Conservation (phyloP, 2,329 filamentous ascomycete genomes). For the Xylaria sp. region DNA sequence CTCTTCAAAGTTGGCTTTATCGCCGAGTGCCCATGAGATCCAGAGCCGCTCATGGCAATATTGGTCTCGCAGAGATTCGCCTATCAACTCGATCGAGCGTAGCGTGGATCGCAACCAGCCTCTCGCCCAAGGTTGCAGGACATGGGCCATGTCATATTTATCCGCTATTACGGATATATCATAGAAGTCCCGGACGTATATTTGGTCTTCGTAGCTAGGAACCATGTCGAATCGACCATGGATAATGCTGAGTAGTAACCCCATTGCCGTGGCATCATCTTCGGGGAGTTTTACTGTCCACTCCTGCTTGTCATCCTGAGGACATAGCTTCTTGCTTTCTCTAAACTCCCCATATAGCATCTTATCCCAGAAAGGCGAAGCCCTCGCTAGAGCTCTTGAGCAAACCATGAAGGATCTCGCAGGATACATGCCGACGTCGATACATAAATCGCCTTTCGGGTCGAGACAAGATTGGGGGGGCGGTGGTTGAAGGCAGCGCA, state of each 20-base stretch:
- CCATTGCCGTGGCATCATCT: constrained; percentile 15
- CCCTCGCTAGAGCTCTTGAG: constrained; percentile 24
- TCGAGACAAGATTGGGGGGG: constrained; percentile 1
- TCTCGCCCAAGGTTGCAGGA: constrained; percentile 41
- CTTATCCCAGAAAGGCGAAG: constrained; percentile 20
- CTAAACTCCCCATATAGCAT: constrained; percentile 24
- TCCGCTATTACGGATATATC: constrained; percentile 39
- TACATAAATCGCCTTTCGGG: constrained; percentile 20
- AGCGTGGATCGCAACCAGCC: constrained; percentile 35
- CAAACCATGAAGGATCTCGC: constrained; percentile 23
- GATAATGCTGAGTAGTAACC: constrained; percentile 15
- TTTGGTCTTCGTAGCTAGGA: constrained; percentile 26
- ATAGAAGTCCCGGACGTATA: constrained; percentile 37
- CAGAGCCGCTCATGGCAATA: constrained; percentile 39
- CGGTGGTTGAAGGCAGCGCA: constrained; percentile 4
- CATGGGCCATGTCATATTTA: constrained; percentile 41
- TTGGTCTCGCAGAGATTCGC: neutral
- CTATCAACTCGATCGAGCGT: constrained; percentile 30
- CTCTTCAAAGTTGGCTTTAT: constrained; percentile 31
- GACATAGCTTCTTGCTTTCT: constrained; percentile 17
- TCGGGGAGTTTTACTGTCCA: constrained; percentile 27
- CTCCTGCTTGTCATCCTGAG: neutral
- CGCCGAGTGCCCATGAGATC: constrained; percentile 40
- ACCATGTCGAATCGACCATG: constrained; percentile 12
- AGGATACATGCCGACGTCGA: constrained; percentile 12